A percentile compares a stretch with the other conserved stretches of the same genome.
Conservation (phyloP, 208 protist species). For the Leishmania martiniquensis region DNA sequence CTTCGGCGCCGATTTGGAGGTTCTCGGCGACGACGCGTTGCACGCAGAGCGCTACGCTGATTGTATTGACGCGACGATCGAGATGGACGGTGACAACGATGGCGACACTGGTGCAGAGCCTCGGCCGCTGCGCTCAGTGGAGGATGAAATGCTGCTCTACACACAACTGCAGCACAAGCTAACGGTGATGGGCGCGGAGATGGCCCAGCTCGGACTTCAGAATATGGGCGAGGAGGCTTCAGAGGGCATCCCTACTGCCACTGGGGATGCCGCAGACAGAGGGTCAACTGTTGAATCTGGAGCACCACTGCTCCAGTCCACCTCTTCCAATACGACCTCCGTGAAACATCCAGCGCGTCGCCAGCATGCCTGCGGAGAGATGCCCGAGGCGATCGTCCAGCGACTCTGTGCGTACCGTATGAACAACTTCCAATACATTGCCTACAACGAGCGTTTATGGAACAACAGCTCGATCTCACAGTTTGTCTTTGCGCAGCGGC, state of each 20-base stretch:
- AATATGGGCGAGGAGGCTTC: background rate
- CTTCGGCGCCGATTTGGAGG: background rate
- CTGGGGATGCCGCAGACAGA: background rate
- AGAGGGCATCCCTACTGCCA: conserved; percentile 3
- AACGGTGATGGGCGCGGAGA: conserved; percentile 49
- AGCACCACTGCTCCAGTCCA: background rate
- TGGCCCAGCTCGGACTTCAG: conserved; percentile 35
- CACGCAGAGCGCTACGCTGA: background rate
- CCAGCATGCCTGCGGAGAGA: conserved; percentile 43
- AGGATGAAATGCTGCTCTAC: conserved; percentile 58
- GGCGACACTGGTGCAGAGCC: background rate
- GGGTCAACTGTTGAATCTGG: background rate
- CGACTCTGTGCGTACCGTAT: conserved; percentile 70
- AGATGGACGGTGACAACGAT: conserved; percentile 14
- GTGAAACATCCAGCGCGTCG: background rate
- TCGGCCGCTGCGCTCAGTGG: background rate
- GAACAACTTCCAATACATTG: conserved; percentile 79
- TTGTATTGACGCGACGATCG: background rate
- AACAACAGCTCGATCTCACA: conserved; percentile 85
- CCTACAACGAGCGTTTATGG: conserved; percentile 84
- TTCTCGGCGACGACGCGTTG: background rate
- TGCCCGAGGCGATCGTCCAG: conserved; percentile 69
- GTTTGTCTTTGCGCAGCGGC: conserved; percentile 80
- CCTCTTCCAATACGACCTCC: background rate
- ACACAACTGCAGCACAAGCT: conserved; percentile 54